Conservation (phyloP, 495 filamentous ascomycete species). For the Bombardia bombarda region DNA sequence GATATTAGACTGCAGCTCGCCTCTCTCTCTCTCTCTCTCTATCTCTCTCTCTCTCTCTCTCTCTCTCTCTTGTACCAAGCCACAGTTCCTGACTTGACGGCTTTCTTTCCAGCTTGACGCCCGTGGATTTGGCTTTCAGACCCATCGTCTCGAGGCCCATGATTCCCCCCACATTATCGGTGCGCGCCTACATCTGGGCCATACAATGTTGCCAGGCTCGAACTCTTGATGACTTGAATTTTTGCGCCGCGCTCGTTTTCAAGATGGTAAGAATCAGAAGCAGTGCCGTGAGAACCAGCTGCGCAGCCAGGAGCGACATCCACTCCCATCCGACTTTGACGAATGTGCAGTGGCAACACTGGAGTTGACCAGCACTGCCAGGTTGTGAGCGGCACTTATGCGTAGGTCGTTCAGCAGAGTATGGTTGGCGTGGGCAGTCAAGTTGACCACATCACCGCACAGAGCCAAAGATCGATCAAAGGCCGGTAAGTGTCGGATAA, state of each 20-base stretch:
- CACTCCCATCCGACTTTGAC: conserved; percentile 13
- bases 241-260: conserved; percentile 1
- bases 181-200: conserved; percentile 8
- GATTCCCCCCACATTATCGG: conserved; percentile 4
- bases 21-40: too few species aligned
- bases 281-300: conserved; percentile 1
- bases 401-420: background rate
- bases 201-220: conserved; percentile 11
- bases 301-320: conserved; percentile 8
- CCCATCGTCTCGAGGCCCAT: background rate
- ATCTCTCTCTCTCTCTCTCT: too few species aligned
- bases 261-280: background rate
- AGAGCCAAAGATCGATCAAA: conserved; percentile 35
- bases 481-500: conserved; percentile 14
- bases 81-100: too few species aligned
- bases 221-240: conserved; percentile 16
- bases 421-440: conserved; percentile 9
- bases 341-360: background rate
- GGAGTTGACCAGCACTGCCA: background rate
- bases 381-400: background rate
- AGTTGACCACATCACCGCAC: conserved; percentile 31
- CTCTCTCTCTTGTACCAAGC: too few species aligned
- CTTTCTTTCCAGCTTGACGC: background rate
- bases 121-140: background rate
- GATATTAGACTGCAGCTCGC: too few species aligned